Evolutionary conservation across 169 alveolate genomes (phyloP).

Genomic region (Eimeria mitis): DNA sequence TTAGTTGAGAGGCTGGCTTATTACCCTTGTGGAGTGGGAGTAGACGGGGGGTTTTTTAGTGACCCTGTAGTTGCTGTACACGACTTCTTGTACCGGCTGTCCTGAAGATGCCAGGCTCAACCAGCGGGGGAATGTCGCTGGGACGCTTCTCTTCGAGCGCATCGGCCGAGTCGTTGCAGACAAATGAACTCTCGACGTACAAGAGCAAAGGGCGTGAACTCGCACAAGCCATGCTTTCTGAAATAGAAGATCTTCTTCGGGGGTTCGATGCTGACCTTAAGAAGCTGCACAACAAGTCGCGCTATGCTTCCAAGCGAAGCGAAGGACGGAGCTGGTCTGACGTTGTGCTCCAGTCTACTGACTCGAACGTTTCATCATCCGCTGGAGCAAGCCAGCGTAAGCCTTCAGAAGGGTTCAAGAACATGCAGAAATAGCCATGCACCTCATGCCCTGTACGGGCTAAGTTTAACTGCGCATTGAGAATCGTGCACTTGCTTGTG

Average conservation of each 20-base stretch:
- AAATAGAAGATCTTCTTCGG: slow-evolving; percentile 21
- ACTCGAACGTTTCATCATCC: not conserved
- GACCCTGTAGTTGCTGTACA: not conserved
- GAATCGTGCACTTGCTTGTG: not conserved
- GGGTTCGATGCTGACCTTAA: slow-evolving; percentile 34
- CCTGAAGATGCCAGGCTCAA: slow-evolving; percentile 18
- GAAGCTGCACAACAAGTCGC: slow-evolving; percentile 18
- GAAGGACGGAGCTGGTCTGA: slow-evolving; percentile 16
- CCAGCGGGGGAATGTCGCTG: not conserved
- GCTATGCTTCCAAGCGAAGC: not conserved
- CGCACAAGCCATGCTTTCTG: slow-evolving; percentile 63
- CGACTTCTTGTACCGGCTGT: not conserved
- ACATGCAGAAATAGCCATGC: not conserved
- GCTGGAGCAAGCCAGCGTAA: not conserved
- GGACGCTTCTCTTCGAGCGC: not conserved
- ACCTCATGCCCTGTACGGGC: not conserved
- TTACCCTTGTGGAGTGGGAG: not conserved
- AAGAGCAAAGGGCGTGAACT: slow-evolving; percentile 33
- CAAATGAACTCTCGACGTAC: not conserved
- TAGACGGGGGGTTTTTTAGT: not conserved
- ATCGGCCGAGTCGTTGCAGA: slow-evolving; percentile 10
- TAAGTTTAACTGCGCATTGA: not conserved
- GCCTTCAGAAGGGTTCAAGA: not conserved
- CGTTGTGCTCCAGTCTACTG: not conserved
- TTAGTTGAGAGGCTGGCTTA: not conserved